Base-by-base conservation (phyloP, 495 filamentous ascomycete genomes). In the Cenococcum geophilum region DNA sequence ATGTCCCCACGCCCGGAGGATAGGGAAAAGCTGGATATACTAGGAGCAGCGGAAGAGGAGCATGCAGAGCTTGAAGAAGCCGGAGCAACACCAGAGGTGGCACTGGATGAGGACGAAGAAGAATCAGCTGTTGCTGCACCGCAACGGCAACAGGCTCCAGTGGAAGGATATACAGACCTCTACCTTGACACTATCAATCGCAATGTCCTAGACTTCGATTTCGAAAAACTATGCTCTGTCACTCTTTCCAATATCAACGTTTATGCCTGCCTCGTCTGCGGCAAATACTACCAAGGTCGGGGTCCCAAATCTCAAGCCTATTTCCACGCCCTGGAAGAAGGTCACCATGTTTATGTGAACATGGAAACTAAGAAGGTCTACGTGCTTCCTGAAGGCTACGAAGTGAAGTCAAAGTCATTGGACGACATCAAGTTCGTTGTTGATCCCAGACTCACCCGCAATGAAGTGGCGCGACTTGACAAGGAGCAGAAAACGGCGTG, bases 391-490 rank as follows among this genome's bases (percentile, higher is more conserved):
- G 93, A 99, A 72, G 92, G 95, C 34, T 99, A 99, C 70, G 93
- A 99, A 72, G 93, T 97, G 49, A 85, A 86, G 73, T 96, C 86
- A 75, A 92, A 95, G 76, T 95, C 89, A 36, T 81, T 99, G 65
- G 95, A 97, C 64, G 93, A 99, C 76, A 96, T 99, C 76, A 97
- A 97, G 74, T 96, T 95, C 72, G 91, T 96, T 37, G 92, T 95
- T 5, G 92, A 97, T 75, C 93, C 93, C n/a, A 80, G 82, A 59
- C 91, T 91, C 63, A 82, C 84, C 59, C 87, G 85, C 66, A 81
- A 82, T 32, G 86, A 96, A 65, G 91, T 97, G 6, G 75, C 78
- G 65, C 84, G 84, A 69, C 73, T 97, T 11, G 93, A 97, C 75
- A 87, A 82, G 68, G 86, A 89, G 70, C 82, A 84, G 37, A 83